These are phyloP conservation scores for Sporothrix mexicana DNA, from an alignment of 2,329 filamentous ascomycete species.

Conservation along the genomic window DNA sequence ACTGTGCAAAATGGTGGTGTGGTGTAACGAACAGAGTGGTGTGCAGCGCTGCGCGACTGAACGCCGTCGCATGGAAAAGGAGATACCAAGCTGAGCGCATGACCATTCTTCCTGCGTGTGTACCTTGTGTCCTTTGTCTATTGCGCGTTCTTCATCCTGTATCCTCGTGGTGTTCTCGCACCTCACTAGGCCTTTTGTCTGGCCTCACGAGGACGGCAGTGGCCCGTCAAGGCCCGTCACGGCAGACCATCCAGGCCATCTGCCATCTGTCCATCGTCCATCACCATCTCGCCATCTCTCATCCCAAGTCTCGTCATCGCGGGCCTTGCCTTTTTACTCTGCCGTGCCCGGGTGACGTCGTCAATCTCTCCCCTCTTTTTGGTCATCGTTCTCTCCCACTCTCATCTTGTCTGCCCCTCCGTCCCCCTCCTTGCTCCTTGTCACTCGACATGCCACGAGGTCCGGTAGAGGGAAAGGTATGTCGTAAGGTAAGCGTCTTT, in stretches of 20 bases:
- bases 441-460: not conserved
- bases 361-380: not conserved
- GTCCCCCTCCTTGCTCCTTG: not conserved
- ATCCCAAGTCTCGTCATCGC: conserved; percentile 1
- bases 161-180: not conserved
- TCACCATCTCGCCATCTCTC: not conserved
- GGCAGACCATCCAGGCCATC: not conserved
- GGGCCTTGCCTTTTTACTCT: conserved; percentile 12
- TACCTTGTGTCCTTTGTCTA: not conserved
- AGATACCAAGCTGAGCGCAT: conserved; percentile 20
- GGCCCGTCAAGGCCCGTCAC: conserved; percentile 8
- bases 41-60: not conserved
- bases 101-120: conserved; percentile 1
- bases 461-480: no score
- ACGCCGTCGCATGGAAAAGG: conserved; percentile 20
- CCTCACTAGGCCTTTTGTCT: not conserved
- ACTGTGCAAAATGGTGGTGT: no score
- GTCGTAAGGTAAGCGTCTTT: not conserved
- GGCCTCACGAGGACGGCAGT: conserved; percentile 4
- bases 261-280: not conserved
- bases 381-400: not conserved
- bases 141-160: not conserved
- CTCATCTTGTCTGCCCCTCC: not conserved
- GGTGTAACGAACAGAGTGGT: not conserved
- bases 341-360: conserved; percentile 25